phyloP scores from a whole-genome alignment of 495 filamentous ascomycete genomes.

The Pyrenopolyporus hunteri region DNA sequence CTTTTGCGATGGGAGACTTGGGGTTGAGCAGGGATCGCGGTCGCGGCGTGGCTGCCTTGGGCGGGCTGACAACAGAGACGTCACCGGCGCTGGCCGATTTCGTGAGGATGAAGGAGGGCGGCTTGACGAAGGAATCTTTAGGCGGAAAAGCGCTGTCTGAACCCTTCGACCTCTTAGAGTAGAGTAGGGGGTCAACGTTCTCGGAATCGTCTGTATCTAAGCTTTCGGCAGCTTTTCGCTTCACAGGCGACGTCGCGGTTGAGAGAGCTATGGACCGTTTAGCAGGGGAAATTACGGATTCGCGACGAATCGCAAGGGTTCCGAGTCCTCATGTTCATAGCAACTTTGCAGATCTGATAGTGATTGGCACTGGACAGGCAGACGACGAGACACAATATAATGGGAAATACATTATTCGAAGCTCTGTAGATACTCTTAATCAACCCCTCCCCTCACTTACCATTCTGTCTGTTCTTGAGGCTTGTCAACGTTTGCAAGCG shows the following conservation, averaged over 20 bases:
- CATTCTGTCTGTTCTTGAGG: constrained; percentile 67
- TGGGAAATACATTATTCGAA: constrained; percentile 9
- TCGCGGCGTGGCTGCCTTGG: constrained; percentile 47
- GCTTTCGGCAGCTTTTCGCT: constrained; percentile 55
- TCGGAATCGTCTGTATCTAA: constrained; percentile 67
- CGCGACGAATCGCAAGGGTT: neutral
- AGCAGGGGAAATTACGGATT: constrained; percentile 17
- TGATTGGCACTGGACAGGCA: neutral
- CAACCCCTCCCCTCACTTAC: constrained; percentile 50
- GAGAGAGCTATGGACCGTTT: constrained; percentile 46
- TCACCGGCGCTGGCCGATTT: constrained; percentile 48
- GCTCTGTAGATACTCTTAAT: neutral
- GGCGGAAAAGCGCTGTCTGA: constrained; percentile 51
- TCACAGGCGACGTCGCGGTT: constrained; percentile 41
- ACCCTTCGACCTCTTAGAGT: constrained; percentile 74
- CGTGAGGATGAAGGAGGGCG: constrained; percentile 50
- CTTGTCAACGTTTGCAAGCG: constrained; percentile 62
- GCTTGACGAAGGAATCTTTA: constrained; percentile 59
- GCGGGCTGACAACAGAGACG: constrained; percentile 41
- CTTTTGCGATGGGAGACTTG: constrained; percentile 50
- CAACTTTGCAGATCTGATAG: neutral
- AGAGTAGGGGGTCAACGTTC: constrained; percentile 77
- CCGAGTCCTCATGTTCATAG: neutral
- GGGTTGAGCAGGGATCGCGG: constrained; percentile 53
- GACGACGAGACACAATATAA: constrained; percentile 1